Evolutionary conservation across 805 yeast genomes (phyloP).

Genomic region (Hanseniaspora mollemarum): DNA sequence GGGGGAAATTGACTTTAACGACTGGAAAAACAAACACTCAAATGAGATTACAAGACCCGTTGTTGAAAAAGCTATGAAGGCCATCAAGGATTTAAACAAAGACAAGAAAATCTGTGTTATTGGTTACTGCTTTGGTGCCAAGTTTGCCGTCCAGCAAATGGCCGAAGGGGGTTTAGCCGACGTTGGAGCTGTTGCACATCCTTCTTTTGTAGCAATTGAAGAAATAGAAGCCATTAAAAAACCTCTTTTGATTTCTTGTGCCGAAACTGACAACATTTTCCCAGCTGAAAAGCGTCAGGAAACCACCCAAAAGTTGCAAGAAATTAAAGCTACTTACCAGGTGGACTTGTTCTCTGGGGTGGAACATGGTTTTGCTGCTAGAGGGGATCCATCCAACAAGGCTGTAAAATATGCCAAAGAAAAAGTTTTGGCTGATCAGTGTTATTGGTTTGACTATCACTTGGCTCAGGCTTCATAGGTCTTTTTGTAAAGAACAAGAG

Average conservation of each 20-base stretch:
- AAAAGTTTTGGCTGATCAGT: constrained; percentile 40
- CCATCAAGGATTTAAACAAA: constrained; percentile 35
- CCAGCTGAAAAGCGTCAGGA: constrained; percentile 49
- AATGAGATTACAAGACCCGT: constrained; percentile 38
- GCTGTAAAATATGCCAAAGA: constrained; percentile 52
- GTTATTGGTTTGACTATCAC: constrained; percentile 25
- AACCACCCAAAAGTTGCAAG: constrained; percentile 48
- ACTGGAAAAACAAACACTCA: constrained; percentile 49
- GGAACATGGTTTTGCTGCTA: constrained; percentile 66
- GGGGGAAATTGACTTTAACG: constrained; percentile 23
- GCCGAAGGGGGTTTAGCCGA: constrained; percentile 33
- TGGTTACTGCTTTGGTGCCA: constrained; percentile 85
- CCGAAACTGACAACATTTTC: constrained; percentile 58
- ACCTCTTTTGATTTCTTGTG: constrained; percentile 63
- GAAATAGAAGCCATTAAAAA: constrained; percentile 50
- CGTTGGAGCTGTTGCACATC: constrained; percentile 73
- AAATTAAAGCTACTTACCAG: constrained; percentile 46
- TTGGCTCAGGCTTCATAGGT: background rate
- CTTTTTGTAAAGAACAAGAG: background rate
- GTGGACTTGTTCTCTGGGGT: constrained; percentile 52
- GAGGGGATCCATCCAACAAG: constrained; percentile 56
- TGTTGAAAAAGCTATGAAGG: constrained; percentile 38
- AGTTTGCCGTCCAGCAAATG: constrained; percentile 45
- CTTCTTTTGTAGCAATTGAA: constrained; percentile 56
- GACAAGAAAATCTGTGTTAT: constrained; percentile 44